Evolutionary conservation across 2,329 filamentous ascomycete species (phyloP).

Genomic region (Penicillium verrucosum): DNA sequence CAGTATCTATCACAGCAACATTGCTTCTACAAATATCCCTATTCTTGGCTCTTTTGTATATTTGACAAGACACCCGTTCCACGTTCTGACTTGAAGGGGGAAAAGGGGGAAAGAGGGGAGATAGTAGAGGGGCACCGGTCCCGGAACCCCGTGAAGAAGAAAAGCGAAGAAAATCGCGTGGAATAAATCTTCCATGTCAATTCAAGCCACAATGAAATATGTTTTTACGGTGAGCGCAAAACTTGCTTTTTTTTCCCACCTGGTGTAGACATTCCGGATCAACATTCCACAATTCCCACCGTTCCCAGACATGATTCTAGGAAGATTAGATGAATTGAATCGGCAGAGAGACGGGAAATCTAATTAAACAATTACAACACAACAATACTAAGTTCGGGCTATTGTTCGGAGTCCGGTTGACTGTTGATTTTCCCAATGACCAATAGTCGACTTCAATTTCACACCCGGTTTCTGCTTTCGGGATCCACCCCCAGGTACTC

Average conservation of each 20-base stretch:
- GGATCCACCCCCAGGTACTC: background rate
- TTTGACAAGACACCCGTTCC: background rate
- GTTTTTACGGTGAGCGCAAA: background rate
- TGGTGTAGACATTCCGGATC: conserved; percentile 4
- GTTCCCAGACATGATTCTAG: background rate
- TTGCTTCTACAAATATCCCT: background rate
- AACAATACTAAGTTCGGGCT: conserved; percentile 12
- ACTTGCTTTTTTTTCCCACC: background rate
- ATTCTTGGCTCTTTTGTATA: background rate
- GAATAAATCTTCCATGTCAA: background rate
- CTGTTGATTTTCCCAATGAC: background rate
- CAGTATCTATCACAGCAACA: background rate
- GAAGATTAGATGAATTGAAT: background rate
- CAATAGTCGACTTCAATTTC: background rate
- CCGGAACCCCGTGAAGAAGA: background rate
- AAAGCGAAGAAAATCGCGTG: background rate
- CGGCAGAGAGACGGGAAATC: background rate
- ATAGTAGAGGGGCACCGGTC: background rate
- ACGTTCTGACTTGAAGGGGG: background rate
- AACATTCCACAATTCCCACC: background rate
- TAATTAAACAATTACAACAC: background rate
- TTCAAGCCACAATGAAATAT: background rate
- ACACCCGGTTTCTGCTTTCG: background rate
- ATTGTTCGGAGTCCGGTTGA: conserved; percentile 9
- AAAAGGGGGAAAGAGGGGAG: background rate